Evolutionary conservation across 768 basidiomycete genomes (phyloP).

Genomic region (Aureoboletus auriporus): DNA sequence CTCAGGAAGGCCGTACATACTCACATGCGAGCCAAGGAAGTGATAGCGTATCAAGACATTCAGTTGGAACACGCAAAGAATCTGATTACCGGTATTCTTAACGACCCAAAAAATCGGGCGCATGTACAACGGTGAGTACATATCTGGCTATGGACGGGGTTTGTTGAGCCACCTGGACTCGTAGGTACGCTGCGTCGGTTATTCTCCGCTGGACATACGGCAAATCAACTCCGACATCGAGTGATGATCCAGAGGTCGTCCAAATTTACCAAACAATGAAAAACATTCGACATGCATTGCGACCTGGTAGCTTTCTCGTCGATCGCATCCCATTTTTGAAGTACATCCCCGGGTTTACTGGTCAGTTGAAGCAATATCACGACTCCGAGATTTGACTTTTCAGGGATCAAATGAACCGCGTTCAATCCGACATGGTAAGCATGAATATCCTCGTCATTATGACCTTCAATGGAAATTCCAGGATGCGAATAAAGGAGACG

Average conservation of each 20-base stretch:
- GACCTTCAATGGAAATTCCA: too few relatives aligned
- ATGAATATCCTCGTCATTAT: too few relatives aligned
- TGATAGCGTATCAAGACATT: conserved; percentile 35
- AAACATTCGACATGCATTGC: conserved; percentile 24
- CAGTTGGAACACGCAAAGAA: conserved; percentile 33
- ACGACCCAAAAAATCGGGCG: conserved; percentile 34
- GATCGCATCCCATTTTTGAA: conserved; percentile 31
- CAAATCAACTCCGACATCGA: conserved; percentile 20
- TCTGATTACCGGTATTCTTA: conserved; percentile 26
- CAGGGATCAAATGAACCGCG: conserved; percentile 42
- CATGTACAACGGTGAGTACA: conserved; percentile 45
- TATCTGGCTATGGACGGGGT: too few relatives aligned
- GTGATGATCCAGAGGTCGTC: conserved; percentile 18
- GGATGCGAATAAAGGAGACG: background rate
- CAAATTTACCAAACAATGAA: conserved; percentile 12
- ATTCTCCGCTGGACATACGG: conserved; percentile 23
- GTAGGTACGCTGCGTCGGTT: conserved; percentile 24
- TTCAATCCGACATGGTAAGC: conserved; percentile 41
- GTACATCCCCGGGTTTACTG: conserved; percentile 56
- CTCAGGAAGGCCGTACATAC: conserved; percentile 45
- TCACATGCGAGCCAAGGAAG: conserved; percentile 47
- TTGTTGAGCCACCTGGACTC: background rate
- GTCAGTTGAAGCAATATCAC: conserved; percentile 49
- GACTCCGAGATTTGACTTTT: conserved; percentile 46
- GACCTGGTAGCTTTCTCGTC: conserved; percentile 32